A percentile compares a stretch with the other conserved stretches of the same genome.
These are phyloP conservation scores for Fusarium duplospermum DNA, from an alignment of 2,329 filamentous ascomycete species.

Conservation along the genomic window DNA sequence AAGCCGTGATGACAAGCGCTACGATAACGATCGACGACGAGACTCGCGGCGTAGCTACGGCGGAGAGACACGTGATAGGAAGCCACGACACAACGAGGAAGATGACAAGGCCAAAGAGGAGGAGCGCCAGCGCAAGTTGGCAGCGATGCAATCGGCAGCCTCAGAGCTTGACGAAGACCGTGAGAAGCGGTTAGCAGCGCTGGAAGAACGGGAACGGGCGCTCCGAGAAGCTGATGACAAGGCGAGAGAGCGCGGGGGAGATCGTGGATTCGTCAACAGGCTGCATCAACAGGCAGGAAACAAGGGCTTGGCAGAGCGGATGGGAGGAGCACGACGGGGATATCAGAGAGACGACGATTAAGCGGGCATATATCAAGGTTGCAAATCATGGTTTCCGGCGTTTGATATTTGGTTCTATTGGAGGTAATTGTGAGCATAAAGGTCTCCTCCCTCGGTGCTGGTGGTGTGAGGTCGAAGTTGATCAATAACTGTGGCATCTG, in stretches of 20 bases:
- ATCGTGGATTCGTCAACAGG: constrained; percentile 72
- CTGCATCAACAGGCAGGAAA: constrained; percentile 70
- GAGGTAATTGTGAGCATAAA: background rate
- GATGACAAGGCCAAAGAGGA: constrained; percentile 56
- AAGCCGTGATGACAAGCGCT: constrained; percentile 37
- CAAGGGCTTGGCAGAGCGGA: constrained; percentile 63
- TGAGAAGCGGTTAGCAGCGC: constrained; percentile 72
- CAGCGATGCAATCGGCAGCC: constrained; percentile 79
- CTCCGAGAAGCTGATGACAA: constrained; percentile 75
- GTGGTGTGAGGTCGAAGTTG: background rate
- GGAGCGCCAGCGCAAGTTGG: constrained; percentile 74
- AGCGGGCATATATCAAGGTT: constrained; percentile 1
- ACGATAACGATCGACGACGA: constrained; percentile 48
- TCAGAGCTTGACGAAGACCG: constrained; percentile 77
- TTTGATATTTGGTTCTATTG: background rate
- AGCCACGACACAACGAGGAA: constrained; percentile 34
- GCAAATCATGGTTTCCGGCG: background rate
- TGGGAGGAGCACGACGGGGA: constrained; percentile 60
- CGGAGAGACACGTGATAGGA: constrained; percentile 40
- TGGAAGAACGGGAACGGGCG: constrained; percentile 73
- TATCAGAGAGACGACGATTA: constrained; percentile 60
- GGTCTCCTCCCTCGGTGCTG: background rate
- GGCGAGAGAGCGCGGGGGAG: constrained; percentile 71
- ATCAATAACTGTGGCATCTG: background rate
- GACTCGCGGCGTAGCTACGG: constrained; percentile 25